Evolutionary conservation across 768 basidiomycete genomes (phyloP).

Genomic region (Macrolepiota dolichaula): DNA sequence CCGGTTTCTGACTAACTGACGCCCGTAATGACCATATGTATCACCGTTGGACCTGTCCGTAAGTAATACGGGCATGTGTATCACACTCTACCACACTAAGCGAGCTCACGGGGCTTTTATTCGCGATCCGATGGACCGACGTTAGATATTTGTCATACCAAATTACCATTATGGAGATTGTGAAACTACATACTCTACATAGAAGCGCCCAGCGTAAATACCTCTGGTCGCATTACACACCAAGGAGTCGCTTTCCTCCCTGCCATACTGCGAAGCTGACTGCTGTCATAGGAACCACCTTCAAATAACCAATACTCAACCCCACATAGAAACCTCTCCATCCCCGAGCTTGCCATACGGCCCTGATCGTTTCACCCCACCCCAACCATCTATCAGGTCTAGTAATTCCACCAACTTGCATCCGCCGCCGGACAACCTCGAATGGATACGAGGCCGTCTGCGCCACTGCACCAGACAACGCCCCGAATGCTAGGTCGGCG

Average conservation of each 20-base stretch:
- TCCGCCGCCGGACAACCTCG: constrained; percentile 85
- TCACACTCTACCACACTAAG: constrained; percentile 1
- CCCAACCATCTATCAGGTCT: constrained; percentile 73
- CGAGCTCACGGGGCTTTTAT: background rate
- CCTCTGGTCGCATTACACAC: constrained; percentile 28
- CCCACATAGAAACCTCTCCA: constrained; percentile 92
- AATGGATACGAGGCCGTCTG: constrained; percentile 95
- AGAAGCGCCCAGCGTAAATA: background rate
- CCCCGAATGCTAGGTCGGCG: constrained; percentile 80
- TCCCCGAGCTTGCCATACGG: constrained; percentile 66
- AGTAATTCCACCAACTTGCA: constrained; percentile 92
- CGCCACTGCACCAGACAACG: constrained; percentile 76
- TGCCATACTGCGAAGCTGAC: constrained; percentile 94
- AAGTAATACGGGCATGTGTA: background rate
- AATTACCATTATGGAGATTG: background rate
- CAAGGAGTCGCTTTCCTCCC: constrained; percentile 56
- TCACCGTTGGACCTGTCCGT: constrained; percentile 3
- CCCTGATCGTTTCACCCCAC: constrained; percentile 73
- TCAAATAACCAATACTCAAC: constrained; percentile 86
- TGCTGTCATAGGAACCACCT: constrained; percentile 95
- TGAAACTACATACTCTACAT: background rate
- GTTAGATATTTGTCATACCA: background rate
- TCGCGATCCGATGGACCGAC: background rate
- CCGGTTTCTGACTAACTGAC: constrained; percentile 9
- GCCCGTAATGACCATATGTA: constrained; percentile 6